Conservation (phyloP, 1,139 yeast genomes). For the Nematodospora anomalae region DNA sequence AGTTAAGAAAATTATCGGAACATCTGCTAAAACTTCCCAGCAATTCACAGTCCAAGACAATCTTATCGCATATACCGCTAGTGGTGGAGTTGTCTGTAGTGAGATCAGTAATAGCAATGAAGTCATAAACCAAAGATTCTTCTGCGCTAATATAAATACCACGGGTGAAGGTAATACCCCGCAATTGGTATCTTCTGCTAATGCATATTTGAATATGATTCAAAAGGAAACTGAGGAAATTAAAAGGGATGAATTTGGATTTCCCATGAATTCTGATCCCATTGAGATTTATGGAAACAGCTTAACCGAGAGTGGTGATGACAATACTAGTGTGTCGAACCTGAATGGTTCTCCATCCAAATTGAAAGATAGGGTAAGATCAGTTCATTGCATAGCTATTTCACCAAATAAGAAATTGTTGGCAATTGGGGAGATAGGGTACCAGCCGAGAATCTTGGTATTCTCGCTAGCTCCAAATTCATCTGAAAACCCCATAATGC, state of each 20-base stretch:
- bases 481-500: constrained; percentile 46
- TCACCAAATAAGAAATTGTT: constrained; percentile 52
- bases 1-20: constrained; percentile 28
- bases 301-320: constrained; percentile 9
- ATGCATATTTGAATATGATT: constrained; percentile 34
- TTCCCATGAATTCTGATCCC: constrained; percentile 27
- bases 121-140: constrained; percentile 43
- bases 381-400: constrained; percentile 55
- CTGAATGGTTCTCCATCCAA: constrained; percentile 35
- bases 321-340: constrained; percentile 2
- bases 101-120: constrained; percentile 21
- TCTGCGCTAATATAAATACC: constrained; percentile 44
- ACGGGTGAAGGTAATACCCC: not conserved
- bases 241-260: constrained; percentile 36
- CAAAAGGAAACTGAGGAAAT: constrained; percentile 15
- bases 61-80: constrained; percentile 58
- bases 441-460: constrained; percentile 60
- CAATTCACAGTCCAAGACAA: constrained; percentile 43
- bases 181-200: constrained; percentile 22
- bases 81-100: constrained; percentile 66
- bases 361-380: constrained; percentile 48
- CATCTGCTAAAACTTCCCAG: constrained; percentile 29
- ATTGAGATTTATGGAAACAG: constrained; percentile 21
- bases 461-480: constrained; percentile 58
- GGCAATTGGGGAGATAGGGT: constrained; percentile 70